These are phyloP conservation scores for Nematodospora anomalae DNA, from an alignment of 1,139 yeast genomes.

Conservation along the genomic window DNA sequence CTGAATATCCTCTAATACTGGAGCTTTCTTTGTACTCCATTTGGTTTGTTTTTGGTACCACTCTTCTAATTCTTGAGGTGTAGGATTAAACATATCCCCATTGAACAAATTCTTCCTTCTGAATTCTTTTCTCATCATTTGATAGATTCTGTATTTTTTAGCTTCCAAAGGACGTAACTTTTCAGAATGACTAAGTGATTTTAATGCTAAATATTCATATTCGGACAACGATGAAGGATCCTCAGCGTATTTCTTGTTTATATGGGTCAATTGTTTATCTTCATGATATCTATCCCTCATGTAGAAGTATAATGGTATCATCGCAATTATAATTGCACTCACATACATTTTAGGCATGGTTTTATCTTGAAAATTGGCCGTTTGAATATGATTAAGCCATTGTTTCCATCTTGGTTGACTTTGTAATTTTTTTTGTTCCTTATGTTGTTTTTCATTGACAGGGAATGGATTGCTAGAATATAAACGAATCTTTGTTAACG, in stretches of 20 bases:
- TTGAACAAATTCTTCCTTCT: conserved; percentile 48
- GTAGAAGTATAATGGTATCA: conserved; percentile 61
- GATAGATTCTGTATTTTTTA: conserved; percentile 52
- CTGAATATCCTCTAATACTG: conserved; percentile 22
- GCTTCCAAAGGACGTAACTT: conserved; percentile 57
- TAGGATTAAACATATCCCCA: conserved; percentile 49
- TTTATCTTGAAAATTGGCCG: conserved; percentile 35
- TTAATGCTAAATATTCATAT: conserved; percentile 61
- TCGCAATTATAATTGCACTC: conserved; percentile 55
- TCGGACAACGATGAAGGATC: conserved; percentile 50
- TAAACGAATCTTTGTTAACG: conserved; percentile 6
- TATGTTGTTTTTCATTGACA: conserved; percentile 25
- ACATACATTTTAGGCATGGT: conserved; percentile 51
- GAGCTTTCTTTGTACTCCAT: conserved; percentile 22
- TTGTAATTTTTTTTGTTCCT: conserved; percentile 22
- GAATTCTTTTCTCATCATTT: conserved; percentile 52
- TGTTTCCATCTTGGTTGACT: conserved; percentile 39
- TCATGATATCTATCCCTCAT: conserved; percentile 66
- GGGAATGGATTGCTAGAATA: conserved; percentile 34
- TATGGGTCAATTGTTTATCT: conserved; percentile 58
- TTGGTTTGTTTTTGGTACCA: conserved; percentile 44
- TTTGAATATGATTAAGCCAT: conserved; percentile 41
- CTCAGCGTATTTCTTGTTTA: conserved; percentile 41
- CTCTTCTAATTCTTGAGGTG: conserved; percentile 48
- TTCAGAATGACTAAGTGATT: conserved; percentile 47